phyloP scores from a whole-genome alignment of 2,329 filamentous ascomycete genomes.

The Monilinia aucupariae region DNA sequence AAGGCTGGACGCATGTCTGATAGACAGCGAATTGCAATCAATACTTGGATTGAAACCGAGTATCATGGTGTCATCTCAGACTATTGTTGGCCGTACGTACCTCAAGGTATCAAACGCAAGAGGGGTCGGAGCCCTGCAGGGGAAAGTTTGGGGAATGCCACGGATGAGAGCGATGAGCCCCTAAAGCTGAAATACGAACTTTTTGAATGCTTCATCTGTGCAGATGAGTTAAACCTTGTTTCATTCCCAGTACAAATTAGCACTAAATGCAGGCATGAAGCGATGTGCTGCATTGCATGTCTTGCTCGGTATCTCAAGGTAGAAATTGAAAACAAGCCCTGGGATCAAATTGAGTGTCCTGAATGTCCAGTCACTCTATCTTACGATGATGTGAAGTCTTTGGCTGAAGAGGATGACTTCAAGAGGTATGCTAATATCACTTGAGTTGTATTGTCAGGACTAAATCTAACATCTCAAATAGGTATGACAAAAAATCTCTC shows the following conservation, averaged over 20 bases:
- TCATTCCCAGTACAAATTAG: not conserved
- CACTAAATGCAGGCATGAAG: conserved; percentile 16
- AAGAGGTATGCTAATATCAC: not conserved
- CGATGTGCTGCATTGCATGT: conserved; percentile 19
- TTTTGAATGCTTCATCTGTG: not conserved
- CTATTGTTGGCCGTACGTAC: too few species aligned
- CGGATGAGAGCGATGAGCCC: not conserved
- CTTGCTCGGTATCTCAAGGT: conserved; percentile 14
- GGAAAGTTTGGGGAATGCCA: not conserved
- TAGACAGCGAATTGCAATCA: not conserved
- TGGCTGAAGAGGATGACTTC: not conserved
- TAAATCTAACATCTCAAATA: not conserved
- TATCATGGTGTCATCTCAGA: too few species aligned
- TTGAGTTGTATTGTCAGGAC: not conserved
- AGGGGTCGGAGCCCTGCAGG: not conserved
- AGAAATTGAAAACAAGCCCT: conserved; percentile 28
- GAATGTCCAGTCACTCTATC: conserved; percentile 43
- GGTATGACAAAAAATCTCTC: not conserved
- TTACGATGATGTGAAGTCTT: conserved; percentile 23
- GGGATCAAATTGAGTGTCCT: conserved; percentile 48
- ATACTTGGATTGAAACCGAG: not conserved
- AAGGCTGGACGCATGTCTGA: not conserved
- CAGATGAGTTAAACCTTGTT: not conserved
- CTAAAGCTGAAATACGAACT: not conserved
- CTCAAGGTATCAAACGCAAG: not conserved